phyloP scores from a whole-genome alignment of 345 rosid genomes.

The Eucalyptus microcorys region DNA sequence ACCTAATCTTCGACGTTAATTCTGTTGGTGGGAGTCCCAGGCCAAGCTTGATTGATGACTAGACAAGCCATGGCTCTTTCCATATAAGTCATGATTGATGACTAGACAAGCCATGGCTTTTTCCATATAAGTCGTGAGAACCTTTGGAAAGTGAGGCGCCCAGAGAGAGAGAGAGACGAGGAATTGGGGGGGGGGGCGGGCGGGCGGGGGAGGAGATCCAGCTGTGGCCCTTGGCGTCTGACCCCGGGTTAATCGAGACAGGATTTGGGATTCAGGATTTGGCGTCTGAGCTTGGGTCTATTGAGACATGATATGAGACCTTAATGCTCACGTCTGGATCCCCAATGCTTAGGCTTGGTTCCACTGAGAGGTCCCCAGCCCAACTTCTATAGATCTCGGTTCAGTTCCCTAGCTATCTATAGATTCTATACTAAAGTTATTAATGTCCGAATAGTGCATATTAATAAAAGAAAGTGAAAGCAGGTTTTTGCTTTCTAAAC shows the following conservation, averaged over 20 bases:
- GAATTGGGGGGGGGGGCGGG: background rate
- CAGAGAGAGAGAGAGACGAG: background rate
- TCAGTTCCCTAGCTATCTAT: rapidly evolving
- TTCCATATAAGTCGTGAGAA: background rate
- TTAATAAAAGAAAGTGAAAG: background rate
- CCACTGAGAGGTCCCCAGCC: background rate
- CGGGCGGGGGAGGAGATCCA: background rate
- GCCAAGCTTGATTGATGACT: background rate
- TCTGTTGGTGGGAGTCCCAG: background rate
- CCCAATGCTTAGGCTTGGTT: background rate
- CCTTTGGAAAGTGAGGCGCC: background rate
- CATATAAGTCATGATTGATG: background rate
- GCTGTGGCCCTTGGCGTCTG: background rate
- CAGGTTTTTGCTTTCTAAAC: background rate
- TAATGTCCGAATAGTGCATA: background rate
- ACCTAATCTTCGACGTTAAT: background rate
- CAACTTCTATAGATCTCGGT: background rate
- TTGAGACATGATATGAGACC: background rate
- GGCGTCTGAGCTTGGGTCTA: background rate
- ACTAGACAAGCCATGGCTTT: background rate
- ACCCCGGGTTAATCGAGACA: background rate
- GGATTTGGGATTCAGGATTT: background rate
- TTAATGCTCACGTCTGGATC: background rate
- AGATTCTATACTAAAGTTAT: background rate
- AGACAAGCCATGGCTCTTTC: background rate